phyloP scores from a whole-genome alignment of 1,139 yeast species.

The Nakaseomyces delphensis region DNA sequence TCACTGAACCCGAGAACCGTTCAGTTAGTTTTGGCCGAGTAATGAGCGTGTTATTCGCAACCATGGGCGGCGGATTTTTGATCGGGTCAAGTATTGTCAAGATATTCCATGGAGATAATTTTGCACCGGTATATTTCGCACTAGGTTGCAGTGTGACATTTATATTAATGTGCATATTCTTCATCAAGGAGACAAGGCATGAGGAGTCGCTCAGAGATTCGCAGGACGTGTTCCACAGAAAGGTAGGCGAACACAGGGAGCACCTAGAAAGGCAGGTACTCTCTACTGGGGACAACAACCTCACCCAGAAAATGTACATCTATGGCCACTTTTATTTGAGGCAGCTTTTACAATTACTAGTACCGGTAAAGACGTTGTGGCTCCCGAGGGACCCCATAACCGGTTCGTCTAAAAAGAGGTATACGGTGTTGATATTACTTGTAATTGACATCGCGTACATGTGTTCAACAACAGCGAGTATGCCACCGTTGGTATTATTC shows the following conservation, averaged over 20 bases:
- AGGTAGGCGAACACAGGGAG: constrained; percentile 6
- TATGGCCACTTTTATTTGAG: constrained; percentile 7
- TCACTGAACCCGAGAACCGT: constrained; percentile 44
- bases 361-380: constrained; percentile 45
- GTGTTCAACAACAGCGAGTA: constrained; percentile 31
- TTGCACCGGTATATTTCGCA: constrained; percentile 11
- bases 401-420: constrained; percentile 36
- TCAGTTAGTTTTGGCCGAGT: constrained; percentile 44
- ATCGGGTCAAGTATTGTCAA: constrained; percentile 37
- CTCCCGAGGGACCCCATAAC: constrained; percentile 27
- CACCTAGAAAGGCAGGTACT: constrained; percentile 9
- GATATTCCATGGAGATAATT: constrained; percentile 10
- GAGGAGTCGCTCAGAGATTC: constrained; percentile 13
- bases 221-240: constrained; percentile 9
- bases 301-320: neutral
- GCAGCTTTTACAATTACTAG: constrained; percentile 20
- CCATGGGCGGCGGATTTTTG: constrained; percentile 50
- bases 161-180: constrained; percentile 10
- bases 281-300: constrained; percentile 1
- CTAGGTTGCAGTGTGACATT: constrained; percentile 9
- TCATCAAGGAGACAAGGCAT: constrained; percentile 15
- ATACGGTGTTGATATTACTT: constrained; percentile 40
- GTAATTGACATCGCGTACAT: constrained; percentile 39
- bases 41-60: constrained; percentile 44
- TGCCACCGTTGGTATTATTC: constrained; percentile 45